Conservation (phyloP, 2,329 filamentous ascomycete genomes). For the Chaetomiaceae sp. region DNA sequence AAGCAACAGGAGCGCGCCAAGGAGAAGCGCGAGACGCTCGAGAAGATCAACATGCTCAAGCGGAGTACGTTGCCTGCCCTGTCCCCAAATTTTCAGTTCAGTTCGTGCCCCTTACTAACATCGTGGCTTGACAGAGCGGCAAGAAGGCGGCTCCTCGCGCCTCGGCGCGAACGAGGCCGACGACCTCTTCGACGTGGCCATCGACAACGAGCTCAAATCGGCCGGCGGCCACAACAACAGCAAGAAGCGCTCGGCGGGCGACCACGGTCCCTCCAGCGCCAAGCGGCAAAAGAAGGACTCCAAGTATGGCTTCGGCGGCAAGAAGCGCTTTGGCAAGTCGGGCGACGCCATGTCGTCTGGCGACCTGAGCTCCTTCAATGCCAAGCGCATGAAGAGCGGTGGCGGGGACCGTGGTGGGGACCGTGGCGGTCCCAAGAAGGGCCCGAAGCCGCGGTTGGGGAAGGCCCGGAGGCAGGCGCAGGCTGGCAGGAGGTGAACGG, state of each 20-base stretch:
- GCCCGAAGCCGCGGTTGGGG: slow-evolving; percentile 37
- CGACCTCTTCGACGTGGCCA: slow-evolving; percentile 85
- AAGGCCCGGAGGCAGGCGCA: slow-evolving; percentile 49
- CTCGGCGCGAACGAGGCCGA: slow-evolving; percentile 72
- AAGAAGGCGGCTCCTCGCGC: slow-evolving; percentile 50
- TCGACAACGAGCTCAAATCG: slow-evolving; percentile 58
- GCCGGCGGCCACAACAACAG: slow-evolving; percentile 16
- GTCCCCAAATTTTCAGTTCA: neutral
- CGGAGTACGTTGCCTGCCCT: slow-evolving; percentile 66
- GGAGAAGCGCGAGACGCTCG: slow-evolving; percentile 85
- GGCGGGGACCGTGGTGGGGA: slow-evolving; percentile 24
- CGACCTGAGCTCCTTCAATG: slow-evolving; percentile 75
- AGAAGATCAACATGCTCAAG: slow-evolving; percentile 94
- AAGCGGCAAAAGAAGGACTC: slow-evolving; percentile 93
- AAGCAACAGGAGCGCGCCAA: slow-evolving; percentile 93
- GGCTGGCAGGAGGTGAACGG: slow-evolving; percentile 33
- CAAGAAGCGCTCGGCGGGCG: slow-evolving; percentile 37
- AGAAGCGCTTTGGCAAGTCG: slow-evolving; percentile 88
- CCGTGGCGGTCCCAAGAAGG: slow-evolving; percentile 33
- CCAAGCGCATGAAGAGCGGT: slow-evolving; percentile 75
- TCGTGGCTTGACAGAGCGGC: slow-evolving; percentile 57
- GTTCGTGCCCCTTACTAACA: slow-evolving; percentile 22
- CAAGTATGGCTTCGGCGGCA: slow-evolving; percentile 93
- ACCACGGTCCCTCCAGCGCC: slow-evolving; percentile 45
- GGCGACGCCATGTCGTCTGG: slow-evolving; percentile 78